phyloP scores from a whole-genome alignment of 768 basidiomycete genomes.

The Xerocomellus intermedius region DNA sequence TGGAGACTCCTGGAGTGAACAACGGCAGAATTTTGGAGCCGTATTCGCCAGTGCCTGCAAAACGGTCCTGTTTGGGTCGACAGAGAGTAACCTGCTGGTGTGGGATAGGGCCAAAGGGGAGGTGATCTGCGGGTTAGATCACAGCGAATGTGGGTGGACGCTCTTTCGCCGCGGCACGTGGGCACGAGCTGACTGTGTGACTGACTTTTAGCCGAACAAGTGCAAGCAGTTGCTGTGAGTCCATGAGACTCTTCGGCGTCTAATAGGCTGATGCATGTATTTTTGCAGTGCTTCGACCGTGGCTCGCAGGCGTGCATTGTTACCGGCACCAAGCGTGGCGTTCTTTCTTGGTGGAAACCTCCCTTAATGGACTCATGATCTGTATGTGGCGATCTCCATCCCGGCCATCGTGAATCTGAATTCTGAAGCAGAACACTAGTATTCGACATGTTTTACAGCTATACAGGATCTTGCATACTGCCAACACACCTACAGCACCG shows the following conservation, averaged over 20 bases:
- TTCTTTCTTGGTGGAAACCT: slow-evolving; percentile 56
- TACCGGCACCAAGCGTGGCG: slow-evolving; percentile 56
- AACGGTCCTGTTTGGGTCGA: slow-evolving; percentile 54
- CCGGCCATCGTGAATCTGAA: slow-evolving; percentile 9
- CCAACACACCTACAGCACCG: slow-evolving; percentile 22
- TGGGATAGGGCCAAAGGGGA: slow-evolving; percentile 59
- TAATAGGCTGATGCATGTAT: slow-evolving; percentile 26
- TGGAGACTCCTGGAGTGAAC: slow-evolving; percentile 27
- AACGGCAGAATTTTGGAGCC: slow-evolving; percentile 43
- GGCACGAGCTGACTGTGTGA: slow-evolving; percentile 7
- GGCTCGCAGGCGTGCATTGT: slow-evolving; percentile 40
- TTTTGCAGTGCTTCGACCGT: slow-evolving; percentile 47
- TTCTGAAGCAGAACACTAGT: neutral
- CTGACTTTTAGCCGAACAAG: slow-evolving; percentile 27
- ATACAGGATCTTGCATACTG: slow-evolving; percentile 33
- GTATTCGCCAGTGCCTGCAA: slow-evolving; percentile 53
- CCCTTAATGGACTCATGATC: slow-evolving; percentile 29
- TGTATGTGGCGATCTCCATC: slow-evolving; percentile 17
- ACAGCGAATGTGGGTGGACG: slow-evolving; percentile 49
- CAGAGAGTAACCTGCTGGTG: slow-evolving; percentile 54
- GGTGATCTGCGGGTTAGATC: slow-evolving; percentile 59
- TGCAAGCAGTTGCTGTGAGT: slow-evolving; percentile 37
- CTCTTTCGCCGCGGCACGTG: neutral
- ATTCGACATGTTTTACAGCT: slow-evolving; percentile 13
- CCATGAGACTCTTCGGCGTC: neutral